Base-by-base conservation (phyloP, 768 basidiomycete genomes). In the Gloeopeniophorella convolvens region DNA sequence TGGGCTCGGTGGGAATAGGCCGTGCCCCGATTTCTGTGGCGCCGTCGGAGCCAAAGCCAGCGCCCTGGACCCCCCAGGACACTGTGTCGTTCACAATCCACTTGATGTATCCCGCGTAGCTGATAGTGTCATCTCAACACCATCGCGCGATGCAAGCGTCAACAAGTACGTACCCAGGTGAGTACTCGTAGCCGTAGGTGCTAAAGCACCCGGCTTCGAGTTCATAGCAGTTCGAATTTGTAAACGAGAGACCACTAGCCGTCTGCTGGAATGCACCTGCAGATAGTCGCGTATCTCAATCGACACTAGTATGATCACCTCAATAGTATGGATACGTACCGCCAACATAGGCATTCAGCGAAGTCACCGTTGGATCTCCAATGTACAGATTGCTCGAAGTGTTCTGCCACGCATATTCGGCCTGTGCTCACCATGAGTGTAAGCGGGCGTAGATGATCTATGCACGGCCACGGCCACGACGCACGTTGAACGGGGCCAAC, bases 1-100 rank as follows among this genome's bases (percentile, higher is more conserved):
- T 88, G 20, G 92, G 92, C 64, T 96, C 92, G 55, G 81, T 77
- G 0, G 92, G 73, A 11, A 95, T 68, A 2, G 85, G 79, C 28
- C 92, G 72, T 23, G 72, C 70, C 13, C 78, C 74, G 30, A 94
- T 83, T 50, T 85, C 61, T 1, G 76, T 78, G 28, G 60, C 59
- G 4, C 71, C 27, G 63, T 94, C 82, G 9, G 84, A 69, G 0
- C 69, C 85, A 64, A 93, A 64, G 1, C 83, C 89, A 3, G 76
- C 72, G 18, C 72, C 84, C 43, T 78, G 75, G 47, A 94, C 62
- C 4, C 85, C 89, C 92, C 92, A 93, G 8, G 83, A 69, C 21
- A 74, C 61, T 57, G 79, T 70, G 63, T 79, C 78, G 58, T 83
- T 72, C 48, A 80, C 74, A 50, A 93, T 70, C 92, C 92, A 95